Evolutionary conservation across 495 filamentous ascomycete species (phyloP).

Genomic region (Hypoxylon fuscum): DNA sequence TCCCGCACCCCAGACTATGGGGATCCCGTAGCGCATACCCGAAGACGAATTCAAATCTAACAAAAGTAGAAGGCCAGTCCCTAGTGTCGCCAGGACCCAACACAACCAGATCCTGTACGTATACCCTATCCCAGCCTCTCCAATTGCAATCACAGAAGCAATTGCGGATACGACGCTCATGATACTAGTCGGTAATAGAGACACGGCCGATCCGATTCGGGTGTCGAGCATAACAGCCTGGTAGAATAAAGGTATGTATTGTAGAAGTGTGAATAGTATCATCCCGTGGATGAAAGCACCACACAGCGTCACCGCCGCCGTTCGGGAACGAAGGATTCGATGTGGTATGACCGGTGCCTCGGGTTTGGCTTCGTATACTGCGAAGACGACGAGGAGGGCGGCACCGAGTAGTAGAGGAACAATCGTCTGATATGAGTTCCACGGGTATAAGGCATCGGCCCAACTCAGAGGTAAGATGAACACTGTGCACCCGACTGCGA

Average conservation of each 20-base stretch:
- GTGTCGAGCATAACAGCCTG: slow-evolving; percentile 47
- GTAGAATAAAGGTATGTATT: slow-evolving; percentile 51
- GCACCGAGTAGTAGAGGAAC: slow-evolving; percentile 50
- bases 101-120: slow-evolving; percentile 29
- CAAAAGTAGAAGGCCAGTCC: slow-evolving; percentile 40
- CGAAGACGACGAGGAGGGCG: slow-evolving; percentile 46
- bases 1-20: slow-evolving; percentile 43
- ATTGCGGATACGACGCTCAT: slow-evolving; percentile 35
- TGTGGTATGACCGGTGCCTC: slow-evolving; percentile 47
- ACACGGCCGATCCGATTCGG: slow-evolving; percentile 40
- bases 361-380: slow-evolving; percentile 46
- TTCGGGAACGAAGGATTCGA: slow-evolving; percentile 46
- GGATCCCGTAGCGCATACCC: slow-evolving; percentile 32
- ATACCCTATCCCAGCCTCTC: slow-evolving; percentile 37
- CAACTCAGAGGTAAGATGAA: slow-evolving; percentile 55
- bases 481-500: slow-evolving; percentile 38
- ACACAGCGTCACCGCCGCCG: slow-evolving; percentile 39
- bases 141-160: slow-evolving; percentile 32
- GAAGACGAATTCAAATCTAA: slow-evolving; percentile 21
- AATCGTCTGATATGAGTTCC: slow-evolving; percentile 51
- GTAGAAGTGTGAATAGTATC: slow-evolving; percentile 42
- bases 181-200: slow-evolving; percentile 41
- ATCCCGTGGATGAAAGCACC: slow-evolving; percentile 48
- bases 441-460: slow-evolving; percentile 54
- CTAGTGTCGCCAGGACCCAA: slow-evolving; percentile 41